These are phyloP conservation scores for Mucuna pruriens DNA, from an alignment of 306 rosid genomes.

Conservation along the genomic window DNA sequence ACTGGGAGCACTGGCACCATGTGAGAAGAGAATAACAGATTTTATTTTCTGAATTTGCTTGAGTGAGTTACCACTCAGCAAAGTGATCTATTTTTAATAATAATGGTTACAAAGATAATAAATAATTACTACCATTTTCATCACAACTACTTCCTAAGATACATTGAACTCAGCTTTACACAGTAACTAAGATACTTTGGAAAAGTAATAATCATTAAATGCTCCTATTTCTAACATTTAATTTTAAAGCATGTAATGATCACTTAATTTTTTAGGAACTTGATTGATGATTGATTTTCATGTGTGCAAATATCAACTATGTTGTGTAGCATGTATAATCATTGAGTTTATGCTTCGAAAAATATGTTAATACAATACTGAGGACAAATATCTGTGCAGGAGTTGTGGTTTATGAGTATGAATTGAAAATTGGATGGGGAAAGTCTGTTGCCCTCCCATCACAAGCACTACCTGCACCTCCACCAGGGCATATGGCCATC, in stretches of 20 bases:
- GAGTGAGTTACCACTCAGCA: too few species aligned
- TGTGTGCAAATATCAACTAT: constrained; percentile 1
- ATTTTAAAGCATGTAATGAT: not conserved
- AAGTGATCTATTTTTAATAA: too few species aligned
- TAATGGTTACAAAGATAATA: too few species aligned
- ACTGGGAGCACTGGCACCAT: too few species aligned
- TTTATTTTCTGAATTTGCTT: too few species aligned
- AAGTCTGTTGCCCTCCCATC: constrained; percentile 98
- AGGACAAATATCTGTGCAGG: constrained; percentile 63
- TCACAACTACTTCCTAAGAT: too few species aligned
- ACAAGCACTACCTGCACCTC: constrained; percentile 98
- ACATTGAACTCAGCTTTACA: too few species aligned
- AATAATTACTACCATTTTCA: too few species aligned
- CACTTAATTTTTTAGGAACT: not conserved
- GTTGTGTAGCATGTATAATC: constrained; percentile 2
- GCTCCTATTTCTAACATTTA: too few species aligned
- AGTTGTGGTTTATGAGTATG: constrained; percentile 97
- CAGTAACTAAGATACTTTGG: too few species aligned
- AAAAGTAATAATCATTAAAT: too few species aligned
- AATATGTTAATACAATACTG: constrained; percentile 28
- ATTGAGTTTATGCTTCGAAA: constrained; percentile 21
- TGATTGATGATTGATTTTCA: not conserved
- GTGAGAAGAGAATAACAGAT: too few species aligned
- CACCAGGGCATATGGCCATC: constrained; percentile 99
- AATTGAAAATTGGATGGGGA: constrained; percentile 99